phyloP scores from a whole-genome alignment of 257 asterid species.

The Thymus mandschuricus region DNA sequence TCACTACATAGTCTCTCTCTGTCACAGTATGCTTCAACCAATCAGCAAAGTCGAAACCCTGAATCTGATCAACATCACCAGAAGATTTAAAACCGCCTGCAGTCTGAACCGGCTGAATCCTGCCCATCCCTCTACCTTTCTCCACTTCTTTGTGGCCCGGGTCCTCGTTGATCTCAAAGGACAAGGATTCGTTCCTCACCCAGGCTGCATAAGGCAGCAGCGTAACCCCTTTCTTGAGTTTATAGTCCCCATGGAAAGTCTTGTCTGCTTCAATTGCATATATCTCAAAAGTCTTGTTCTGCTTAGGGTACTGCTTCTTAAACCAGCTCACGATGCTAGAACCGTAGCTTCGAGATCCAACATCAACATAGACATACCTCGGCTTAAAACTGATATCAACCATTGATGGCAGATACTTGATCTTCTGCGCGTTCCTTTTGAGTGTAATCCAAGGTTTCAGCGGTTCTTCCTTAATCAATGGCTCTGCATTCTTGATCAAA shows the following conservation, averaged over 20 bases:
- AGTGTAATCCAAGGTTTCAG: slow-evolving; percentile 91
- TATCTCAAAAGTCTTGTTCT: slow-evolving; percentile 84
- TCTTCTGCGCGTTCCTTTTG: slow-evolving; percentile 72
- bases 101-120: slow-evolving; percentile 85
- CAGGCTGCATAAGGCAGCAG: slow-evolving; percentile 94
- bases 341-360: slow-evolving; percentile 94
- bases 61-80: slow-evolving; percentile 71
- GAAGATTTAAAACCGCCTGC: slow-evolving; percentile 44
- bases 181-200: slow-evolving; percentile 83
- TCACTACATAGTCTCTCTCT: slow-evolving; percentile 81
- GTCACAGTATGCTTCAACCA: slow-evolving; percentile 80
- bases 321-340: slow-evolving; percentile 99
- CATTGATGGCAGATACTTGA: slow-evolving; percentile 78
- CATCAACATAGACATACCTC: slow-evolving; percentile 81
- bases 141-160: slow-evolving; percentile 68
- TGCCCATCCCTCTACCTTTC: slow-evolving; percentile 91
- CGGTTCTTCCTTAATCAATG: slow-evolving; percentile 81
- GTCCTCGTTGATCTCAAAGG: slow-evolving; percentile 80
- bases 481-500: slow-evolving; percentile 70
- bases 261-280: slow-evolving; percentile 92
- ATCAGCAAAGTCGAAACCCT: slow-evolving; percentile 89
- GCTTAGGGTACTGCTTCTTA: slow-evolving; percentile 95
- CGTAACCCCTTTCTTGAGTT: slow-evolving; percentile 77
- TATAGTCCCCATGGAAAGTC: slow-evolving; percentile 68
- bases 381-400: slow-evolving; percentile 85